Base-by-base conservation (phyloP, 768 basidiomycete species). In the Piloderma croceum region DNA sequence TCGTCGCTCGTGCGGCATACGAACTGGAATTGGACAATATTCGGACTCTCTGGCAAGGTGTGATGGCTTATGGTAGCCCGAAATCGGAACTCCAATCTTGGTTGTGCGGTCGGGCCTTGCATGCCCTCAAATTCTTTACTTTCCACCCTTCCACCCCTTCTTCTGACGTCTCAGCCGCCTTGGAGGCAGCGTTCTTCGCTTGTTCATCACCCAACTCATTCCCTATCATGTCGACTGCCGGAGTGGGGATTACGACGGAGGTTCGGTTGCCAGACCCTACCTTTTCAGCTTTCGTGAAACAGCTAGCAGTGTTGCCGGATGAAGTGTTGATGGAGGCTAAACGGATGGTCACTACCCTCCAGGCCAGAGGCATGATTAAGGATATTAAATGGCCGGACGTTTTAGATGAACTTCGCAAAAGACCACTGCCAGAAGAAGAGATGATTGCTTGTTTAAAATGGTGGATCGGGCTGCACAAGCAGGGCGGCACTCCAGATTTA, bases 91-190 rank as follows among this genome's bases (percentile, higher is more conserved):
- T 76, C 17, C 67, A 69, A 37, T 52, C 59, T 13, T 71, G 74
- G 66, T 59, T 92, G 9, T 70, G 70, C 18, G 60, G 61, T 19
- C 74, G 83, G 12, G 81, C 79, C 11, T 61, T 90, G 13, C 94
- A 97, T 50, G 74, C 83, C 5, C 68, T 96, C 38, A 79, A 77
- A 44, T 96, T 96, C 65, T 97, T 96, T 68, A 84, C 88, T 2
- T 97, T 90, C 61, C 76, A 81, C 47, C 65, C 74, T 3, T 94
- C 94, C 0, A 94, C 94, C 0, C 94, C 94, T 1, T 90, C 87
- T 0, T 57, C 77, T 2, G 76, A 86, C 34, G 87, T 97, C 22
- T 81, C 89, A 0, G 63, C 61, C 7, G 60, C 77, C 12, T 73
- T 93, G 42, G 83, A 90, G 56, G 62, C 69, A 1, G 80, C 83